Conservation (phyloP, 2,329 filamentous ascomycete species). For the Beauveria australis region DNA sequence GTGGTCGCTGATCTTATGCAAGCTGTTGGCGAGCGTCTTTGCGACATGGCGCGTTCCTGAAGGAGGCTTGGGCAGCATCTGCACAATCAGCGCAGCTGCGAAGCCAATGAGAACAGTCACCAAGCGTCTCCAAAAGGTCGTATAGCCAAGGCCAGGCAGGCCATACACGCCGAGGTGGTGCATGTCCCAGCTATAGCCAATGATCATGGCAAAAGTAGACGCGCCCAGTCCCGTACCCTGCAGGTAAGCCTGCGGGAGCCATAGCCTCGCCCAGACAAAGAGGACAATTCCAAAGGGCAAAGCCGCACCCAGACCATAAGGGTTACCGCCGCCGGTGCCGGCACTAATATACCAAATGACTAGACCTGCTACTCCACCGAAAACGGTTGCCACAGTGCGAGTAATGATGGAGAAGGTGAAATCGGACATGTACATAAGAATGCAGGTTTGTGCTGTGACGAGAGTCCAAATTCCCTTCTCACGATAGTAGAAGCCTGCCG, state of each 20-base stretch:
- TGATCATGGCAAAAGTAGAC: constrained; percentile 33
- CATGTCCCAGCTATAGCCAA: constrained; percentile 40
- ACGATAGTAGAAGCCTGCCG: constrained; percentile 41
- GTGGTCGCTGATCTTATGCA: constrained; percentile 37
- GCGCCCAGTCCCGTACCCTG: constrained; percentile 25
- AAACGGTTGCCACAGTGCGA: constrained; percentile 33
- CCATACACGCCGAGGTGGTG: constrained; percentile 35
- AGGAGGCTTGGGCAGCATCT: constrained; percentile 38
- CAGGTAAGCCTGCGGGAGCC: constrained; percentile 21
- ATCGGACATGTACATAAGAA: constrained; percentile 42
- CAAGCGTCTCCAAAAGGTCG: constrained; percentile 39
- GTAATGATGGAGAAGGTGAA: constrained; percentile 38
- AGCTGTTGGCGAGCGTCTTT: constrained; percentile 34
- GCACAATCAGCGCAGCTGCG: constrained; percentile 33
- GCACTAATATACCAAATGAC: constrained; percentile 44
- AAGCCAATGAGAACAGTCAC: constrained; percentile 37
- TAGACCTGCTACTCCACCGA: constrained; percentile 39
- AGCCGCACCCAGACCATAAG: constrained; percentile 40
- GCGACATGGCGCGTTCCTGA: constrained; percentile 36
- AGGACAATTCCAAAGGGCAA: constrained; percentile 30
- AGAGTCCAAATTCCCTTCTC: constrained; percentile 44
- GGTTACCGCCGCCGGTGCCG: constrained; percentile 37
- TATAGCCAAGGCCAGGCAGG: constrained; percentile 37
- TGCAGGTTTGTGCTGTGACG: constrained; percentile 40
- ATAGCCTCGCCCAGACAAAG: constrained; percentile 28